phyloP scores from a whole-genome alignment of 2,329 filamentous ascomycete species.

The Penicillium frequentans region DNA sequence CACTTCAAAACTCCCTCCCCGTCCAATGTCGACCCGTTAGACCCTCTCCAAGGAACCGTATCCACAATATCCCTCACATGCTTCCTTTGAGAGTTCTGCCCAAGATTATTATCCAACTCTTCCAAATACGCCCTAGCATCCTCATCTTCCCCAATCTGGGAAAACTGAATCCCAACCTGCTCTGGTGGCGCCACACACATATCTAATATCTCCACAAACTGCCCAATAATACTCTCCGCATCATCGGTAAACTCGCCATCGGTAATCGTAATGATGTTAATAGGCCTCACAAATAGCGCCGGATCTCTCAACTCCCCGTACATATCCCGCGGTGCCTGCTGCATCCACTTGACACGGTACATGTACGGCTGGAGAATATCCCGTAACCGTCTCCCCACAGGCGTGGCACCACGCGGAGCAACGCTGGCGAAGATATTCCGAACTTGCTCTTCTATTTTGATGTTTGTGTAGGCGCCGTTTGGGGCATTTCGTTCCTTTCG shows the following conservation, averaged over 20 bases:
- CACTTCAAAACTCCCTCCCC: conserved; percentile 76
- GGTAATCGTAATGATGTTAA: conserved; percentile 92
- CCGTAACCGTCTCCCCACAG: conserved; percentile 70
- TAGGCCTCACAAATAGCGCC: conserved; percentile 60
- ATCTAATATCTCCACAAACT: conserved; percentile 65
- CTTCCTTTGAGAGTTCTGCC: conserved; percentile 45
- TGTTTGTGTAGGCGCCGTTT: conserved; percentile 62
- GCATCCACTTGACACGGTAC: conserved; percentile 49
- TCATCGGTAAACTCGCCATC: conserved; percentile 83
- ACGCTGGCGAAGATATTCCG: conserved; percentile 69
- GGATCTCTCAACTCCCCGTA: conserved; percentile 26
- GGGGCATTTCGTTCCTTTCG: conserved; percentile 39
- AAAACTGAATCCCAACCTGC: conserved; percentile 93
- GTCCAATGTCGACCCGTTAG: conserved; percentile 54
- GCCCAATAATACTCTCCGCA: conserved; percentile 67
- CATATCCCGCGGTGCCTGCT: conserved; percentile 40
- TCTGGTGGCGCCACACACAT: conserved; percentile 67
- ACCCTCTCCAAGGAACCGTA: conserved; percentile 70
- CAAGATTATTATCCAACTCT: conserved; percentile 73
- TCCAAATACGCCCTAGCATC: conserved; percentile 65
- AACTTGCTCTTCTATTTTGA: conserved; percentile 61
- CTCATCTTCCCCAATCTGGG: conserved; percentile 80
- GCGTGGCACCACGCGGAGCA: conserved; percentile 65
- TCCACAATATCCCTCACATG: conserved; percentile 85
- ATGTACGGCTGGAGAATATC: conserved; percentile 75